Percentiles rank a stretch among this genome's conserved stretches.
These are phyloP conservation scores for Gastrodia elata DNA, from an alignment of 106 monocot genomes.

Conservation along the genomic window DNA sequence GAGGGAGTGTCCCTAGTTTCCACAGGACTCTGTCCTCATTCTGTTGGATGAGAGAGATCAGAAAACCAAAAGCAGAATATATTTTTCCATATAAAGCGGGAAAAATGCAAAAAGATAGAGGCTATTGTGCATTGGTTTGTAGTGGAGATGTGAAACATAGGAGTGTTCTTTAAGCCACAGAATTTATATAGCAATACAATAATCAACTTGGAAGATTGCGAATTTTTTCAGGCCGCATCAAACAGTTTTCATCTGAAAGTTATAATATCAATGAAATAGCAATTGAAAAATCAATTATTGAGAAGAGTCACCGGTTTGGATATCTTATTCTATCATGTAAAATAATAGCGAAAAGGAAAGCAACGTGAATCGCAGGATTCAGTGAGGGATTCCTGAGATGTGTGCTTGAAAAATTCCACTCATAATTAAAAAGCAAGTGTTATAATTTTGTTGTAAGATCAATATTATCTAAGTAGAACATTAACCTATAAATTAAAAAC, in stretches of 20 bases:
- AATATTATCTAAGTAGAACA: no score
- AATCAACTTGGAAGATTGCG: not conserved
- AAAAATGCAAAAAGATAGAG: not conserved
- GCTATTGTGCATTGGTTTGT: not conserved
- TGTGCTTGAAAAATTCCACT: no score
- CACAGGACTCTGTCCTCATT: slow-evolving; percentile 36
- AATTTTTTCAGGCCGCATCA: not conserved
- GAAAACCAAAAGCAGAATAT: not conserved
- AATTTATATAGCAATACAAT: not conserved
- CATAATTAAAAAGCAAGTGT: no score
- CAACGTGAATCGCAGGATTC: no score
- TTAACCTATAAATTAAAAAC: no score
- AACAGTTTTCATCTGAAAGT: no score
- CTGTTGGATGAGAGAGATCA: slow-evolving; percentile 9
- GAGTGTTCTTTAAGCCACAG: not conserved
- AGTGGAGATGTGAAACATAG: not conserved
- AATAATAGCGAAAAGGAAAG: no score
- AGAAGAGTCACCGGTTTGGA: no score
- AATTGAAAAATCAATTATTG: no score
- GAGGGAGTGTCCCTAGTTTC: slow-evolving; percentile 35
- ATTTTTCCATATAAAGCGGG: not conserved
- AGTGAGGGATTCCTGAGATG: no score
- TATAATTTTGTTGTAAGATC: no score
- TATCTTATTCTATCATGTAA: not conserved
- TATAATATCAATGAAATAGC: no score